Evolutionary conservation across 2,329 filamentous ascomycete species (phyloP).

Genomic region (Cladosporium sp.): DNA sequence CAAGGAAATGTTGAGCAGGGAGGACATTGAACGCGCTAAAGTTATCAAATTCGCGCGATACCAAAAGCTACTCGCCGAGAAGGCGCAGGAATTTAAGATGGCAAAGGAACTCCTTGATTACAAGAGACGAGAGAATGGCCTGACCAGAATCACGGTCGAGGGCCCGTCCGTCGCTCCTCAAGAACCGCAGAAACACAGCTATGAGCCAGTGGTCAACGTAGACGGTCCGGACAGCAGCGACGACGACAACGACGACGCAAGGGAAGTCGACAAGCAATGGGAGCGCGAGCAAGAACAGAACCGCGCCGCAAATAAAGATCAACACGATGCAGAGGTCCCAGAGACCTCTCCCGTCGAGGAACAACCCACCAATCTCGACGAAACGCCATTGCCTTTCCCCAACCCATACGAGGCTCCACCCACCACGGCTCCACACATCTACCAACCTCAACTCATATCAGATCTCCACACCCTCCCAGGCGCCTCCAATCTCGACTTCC

Average conservation of each 20-base stretch:
- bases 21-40: neutral
- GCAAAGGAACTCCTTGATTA: neutral
- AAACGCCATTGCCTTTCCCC: neutral
- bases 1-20: neutral
- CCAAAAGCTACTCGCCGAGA: neutral
- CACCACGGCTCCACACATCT: neutral
- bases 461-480: neutral
- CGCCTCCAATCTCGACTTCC: neutral
- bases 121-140: neutral
- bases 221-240: neutral
- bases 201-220: neutral
- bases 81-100: neutral
- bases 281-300: slow-evolving; percentile 1
- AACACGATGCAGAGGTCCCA: neutral
- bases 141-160: neutral
- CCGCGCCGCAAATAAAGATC: neutral
- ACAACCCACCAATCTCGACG: neutral
- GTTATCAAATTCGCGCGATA: neutral
- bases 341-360: neutral
- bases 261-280: neutral
- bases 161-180: neutral
- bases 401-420: neutral
- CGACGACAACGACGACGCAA: neutral
- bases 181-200: neutral
- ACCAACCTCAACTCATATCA: neutral